Conservation (phyloP, 345 rosid genomes). For the Lumnitzera racemosa region DNA sequence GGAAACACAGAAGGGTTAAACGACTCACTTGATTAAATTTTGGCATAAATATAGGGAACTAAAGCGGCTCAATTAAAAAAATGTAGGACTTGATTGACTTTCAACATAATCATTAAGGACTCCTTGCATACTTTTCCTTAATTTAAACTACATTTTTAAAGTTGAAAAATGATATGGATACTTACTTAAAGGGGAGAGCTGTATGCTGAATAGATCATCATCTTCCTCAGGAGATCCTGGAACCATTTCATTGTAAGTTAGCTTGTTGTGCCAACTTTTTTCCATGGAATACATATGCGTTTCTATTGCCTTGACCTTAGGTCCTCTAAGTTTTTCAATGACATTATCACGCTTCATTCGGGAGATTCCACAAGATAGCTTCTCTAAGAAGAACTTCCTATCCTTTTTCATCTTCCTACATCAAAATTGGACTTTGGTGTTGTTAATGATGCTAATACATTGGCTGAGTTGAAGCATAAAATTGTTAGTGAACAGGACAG, state of each 20-base stretch:
- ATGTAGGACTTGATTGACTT: too few relatives aligned
- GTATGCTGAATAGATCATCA: slow-evolving; percentile 4
- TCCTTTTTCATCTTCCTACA: slow-evolving; percentile 33
- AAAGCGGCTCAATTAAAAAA: too few relatives aligned
- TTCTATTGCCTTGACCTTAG: slow-evolving; percentile 1
- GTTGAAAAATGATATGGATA: neutral
- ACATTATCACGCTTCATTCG: slow-evolving; percentile 24
- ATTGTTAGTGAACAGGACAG: too few relatives aligned
- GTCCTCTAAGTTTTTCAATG: slow-evolving; percentile 27
- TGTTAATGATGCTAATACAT: too few relatives aligned
- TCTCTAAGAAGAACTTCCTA: slow-evolving; percentile 25
- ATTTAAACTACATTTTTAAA: too few relatives aligned
- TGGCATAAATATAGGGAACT: too few relatives aligned
- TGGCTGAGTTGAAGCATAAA: too few relatives aligned
- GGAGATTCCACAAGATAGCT: slow-evolving; percentile 33
- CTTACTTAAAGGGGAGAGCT: neutral
- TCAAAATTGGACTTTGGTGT: neutral
- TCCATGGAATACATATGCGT: neutral
- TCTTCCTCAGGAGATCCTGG: neutral
- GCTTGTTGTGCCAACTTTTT: too few relatives aligned
- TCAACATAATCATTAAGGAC: too few relatives aligned
- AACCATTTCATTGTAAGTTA: neutral
- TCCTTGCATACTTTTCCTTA: too few relatives aligned
- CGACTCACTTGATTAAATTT: too few relatives aligned
- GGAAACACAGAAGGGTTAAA: too few relatives aligned